phyloP scores from a whole-genome alignment of 768 basidiomycete genomes.

The Dendrothele bispora region DNA sequence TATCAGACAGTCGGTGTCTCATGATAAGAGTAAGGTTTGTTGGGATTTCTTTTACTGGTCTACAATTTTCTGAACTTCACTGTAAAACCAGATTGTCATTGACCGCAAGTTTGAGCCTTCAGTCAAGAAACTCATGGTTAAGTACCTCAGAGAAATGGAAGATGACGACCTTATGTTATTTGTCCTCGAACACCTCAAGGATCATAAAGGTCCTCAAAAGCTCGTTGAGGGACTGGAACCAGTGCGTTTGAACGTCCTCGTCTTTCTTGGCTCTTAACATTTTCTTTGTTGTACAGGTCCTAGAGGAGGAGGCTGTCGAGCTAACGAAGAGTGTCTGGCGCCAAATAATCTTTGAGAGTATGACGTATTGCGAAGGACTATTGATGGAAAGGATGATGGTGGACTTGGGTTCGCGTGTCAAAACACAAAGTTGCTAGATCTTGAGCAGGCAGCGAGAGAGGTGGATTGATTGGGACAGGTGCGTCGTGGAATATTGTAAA shows the following conservation, averaged over 20 bases:
- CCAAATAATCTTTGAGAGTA: slow-evolving; percentile 91
- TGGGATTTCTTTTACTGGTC: slow-evolving; percentile 42
- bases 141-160: slow-evolving; percentile 87
- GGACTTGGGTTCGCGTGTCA: too few relatives aligned
- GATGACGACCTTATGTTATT: slow-evolving; percentile 95
- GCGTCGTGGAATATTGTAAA: too few relatives aligned
- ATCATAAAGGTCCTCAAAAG: slow-evolving; percentile 81
- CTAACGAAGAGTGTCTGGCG: slow-evolving; percentile 83
- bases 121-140: slow-evolving; percentile 77
- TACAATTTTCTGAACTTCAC: slow-evolving; percentile 13
- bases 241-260: slow-evolving; percentile 47
- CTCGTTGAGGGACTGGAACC: slow-evolving; percentile 88
- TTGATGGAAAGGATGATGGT: slow-evolving; percentile 83
- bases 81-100: too few relatives aligned
- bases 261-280: slow-evolving; percentile 4
- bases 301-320: slow-evolving; percentile 87
- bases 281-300: slow-evolving; percentile 57
- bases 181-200: slow-evolving; percentile 87
- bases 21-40: slow-evolving; percentile 87
- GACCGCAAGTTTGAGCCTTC: slow-evolving; percentile 85
- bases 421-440: neutral
- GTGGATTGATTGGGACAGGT: too few relatives aligned
- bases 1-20: slow-evolving; percentile 73
- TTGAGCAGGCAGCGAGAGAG: neutral
- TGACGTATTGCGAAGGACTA: slow-evolving; percentile 87